Conservation (phyloP, 805 yeast genomes). For the Barnettozyma populi region DNA sequence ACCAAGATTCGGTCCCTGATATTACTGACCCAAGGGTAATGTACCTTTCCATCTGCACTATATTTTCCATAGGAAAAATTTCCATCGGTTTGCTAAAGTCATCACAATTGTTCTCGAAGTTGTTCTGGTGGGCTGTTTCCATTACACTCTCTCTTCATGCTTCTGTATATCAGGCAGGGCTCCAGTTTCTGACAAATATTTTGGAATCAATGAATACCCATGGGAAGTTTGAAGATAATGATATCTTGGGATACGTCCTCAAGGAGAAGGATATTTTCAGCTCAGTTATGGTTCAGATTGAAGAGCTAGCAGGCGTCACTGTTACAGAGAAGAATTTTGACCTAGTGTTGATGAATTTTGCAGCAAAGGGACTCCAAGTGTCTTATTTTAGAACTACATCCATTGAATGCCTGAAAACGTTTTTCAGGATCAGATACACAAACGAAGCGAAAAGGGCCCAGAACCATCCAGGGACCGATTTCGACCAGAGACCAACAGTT, state of each 20-base stretch:
- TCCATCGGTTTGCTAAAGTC: slow-evolving; percentile 33
- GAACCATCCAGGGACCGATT: slow-evolving; percentile 8
- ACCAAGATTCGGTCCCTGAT: slow-evolving; percentile 28
- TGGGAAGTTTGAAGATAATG: slow-evolving; percentile 23
- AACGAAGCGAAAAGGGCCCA: slow-evolving; percentile 25
- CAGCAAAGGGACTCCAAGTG: slow-evolving; percentile 53
- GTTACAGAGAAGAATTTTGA: slow-evolving; percentile 46
- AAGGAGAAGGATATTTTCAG: slow-evolving; percentile 31
- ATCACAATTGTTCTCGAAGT: slow-evolving; percentile 24
- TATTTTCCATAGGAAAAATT: slow-evolving; percentile 35
- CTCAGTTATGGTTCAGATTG: slow-evolving; percentile 37
- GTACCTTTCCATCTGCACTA: slow-evolving; percentile 30
- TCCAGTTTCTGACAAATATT: slow-evolving; percentile 33
- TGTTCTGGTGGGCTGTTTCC: slow-evolving; percentile 35
- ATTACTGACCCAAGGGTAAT: slow-evolving; percentile 21
- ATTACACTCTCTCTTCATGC: slow-evolving; percentile 30
- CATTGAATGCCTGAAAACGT: slow-evolving; percentile 35
- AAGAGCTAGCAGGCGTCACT: slow-evolving; percentile 33
- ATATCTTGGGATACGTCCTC: slow-evolving; percentile 26
- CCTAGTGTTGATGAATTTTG: slow-evolving; percentile 39
- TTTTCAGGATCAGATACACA: slow-evolving; percentile 39
- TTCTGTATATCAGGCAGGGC: slow-evolving; percentile 35
- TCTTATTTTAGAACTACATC: slow-evolving; percentile 52
- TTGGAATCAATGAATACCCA: slow-evolving; percentile 30
- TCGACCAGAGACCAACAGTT: slow-evolving; percentile 15